Conservation (phyloP, 805 yeast genomes). For the Metschnikowia gelsemii region DNA sequence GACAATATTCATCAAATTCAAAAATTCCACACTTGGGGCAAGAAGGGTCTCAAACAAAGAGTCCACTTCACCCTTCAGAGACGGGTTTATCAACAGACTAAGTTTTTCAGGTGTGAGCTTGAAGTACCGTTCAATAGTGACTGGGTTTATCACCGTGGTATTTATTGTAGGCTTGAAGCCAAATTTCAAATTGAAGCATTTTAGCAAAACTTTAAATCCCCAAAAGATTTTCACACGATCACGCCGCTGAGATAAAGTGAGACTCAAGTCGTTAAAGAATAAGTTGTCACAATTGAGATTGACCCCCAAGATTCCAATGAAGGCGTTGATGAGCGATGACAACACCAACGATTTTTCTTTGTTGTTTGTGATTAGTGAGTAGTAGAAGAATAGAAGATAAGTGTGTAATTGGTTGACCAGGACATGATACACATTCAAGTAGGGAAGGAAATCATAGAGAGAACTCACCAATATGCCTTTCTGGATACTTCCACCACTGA, state of each 20-base stretch:
- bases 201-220: slow-evolving; percentile 43
- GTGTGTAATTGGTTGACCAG: slow-evolving; percentile 51
- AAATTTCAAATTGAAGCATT: slow-evolving; percentile 43
- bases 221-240: slow-evolving; percentile 47
- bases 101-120: slow-evolving; percentile 45
- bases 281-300: slow-evolving; percentile 41
- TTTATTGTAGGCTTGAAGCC: slow-evolving; percentile 47
- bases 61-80: slow-evolving; percentile 22
- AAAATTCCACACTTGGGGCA: slow-evolving; percentile 44
- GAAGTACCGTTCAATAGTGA: slow-evolving; percentile 45
- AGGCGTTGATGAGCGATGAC: slow-evolving; percentile 41
- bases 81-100: slow-evolving; percentile 31
- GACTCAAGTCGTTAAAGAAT: slow-evolving; percentile 48
- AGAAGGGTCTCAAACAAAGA: slow-evolving; percentile 36
- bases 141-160: slow-evolving; percentile 48
- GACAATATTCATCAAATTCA: slow-evolving; percentile 43
- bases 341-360: slow-evolving; percentile 41
- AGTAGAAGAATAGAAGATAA: slow-evolving; percentile 47
- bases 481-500: slow-evolving; percentile 9
- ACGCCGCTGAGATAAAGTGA: slow-evolving; percentile 36
- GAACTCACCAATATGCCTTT: slow-evolving; percentile 30
- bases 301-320: slow-evolving; percentile 43
- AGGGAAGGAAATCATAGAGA: slow-evolving; percentile 45
- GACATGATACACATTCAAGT: slow-evolving; percentile 49
- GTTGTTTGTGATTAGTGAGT: slow-evolving; percentile 44